These are phyloP conservation scores for Metschnikowia lunata DNA, from an alignment of 805 yeast species.

Conservation along the genomic window DNA sequence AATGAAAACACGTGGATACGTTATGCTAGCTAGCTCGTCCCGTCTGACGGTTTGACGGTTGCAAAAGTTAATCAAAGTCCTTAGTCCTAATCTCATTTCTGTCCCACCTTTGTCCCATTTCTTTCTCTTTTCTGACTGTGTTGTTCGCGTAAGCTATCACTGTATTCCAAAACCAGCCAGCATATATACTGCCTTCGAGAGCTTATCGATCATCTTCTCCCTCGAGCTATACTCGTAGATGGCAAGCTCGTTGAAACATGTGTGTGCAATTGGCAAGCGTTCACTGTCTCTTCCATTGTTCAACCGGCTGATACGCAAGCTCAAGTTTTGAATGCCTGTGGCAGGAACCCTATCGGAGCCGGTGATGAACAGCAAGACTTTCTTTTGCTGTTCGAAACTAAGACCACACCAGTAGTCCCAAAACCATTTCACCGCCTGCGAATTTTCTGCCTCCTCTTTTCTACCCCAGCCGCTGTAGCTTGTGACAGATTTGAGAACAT, in stretches of 20 bases:
- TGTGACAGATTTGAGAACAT: conserved; percentile 64
- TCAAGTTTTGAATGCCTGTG: conserved; percentile 76
- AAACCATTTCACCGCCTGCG: conserved; percentile 65
- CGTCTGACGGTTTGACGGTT: no score
- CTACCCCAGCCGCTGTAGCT: conserved; percentile 61
- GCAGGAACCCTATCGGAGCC: conserved; percentile 94
- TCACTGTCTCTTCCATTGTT: conserved; percentile 31
- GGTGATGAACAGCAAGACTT: conserved; percentile 70
- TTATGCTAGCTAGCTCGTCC: no score
- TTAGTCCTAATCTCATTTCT: no score
- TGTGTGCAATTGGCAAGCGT: conserved; percentile 80
- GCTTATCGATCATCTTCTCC: conserved; percentile 53
- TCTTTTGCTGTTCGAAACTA: conserved; percentile 48
- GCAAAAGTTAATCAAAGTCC: no score
- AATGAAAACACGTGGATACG: no score
- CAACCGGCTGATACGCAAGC: conserved; percentile 60
- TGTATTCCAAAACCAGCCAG: conserved; percentile 85
- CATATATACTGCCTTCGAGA: conserved; percentile 67
- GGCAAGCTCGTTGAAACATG: conserved; percentile 90
- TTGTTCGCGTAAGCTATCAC: conserved; percentile 18
- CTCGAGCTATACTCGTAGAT: conserved; percentile 58
- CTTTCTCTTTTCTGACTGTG: no score
- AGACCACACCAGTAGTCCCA: conserved; percentile 71
- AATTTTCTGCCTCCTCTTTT: conserved; percentile 34
- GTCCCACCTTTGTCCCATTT: no score